Conservation (phyloP, 345 rosid genomes). For the Mercurialis annua region DNA sequence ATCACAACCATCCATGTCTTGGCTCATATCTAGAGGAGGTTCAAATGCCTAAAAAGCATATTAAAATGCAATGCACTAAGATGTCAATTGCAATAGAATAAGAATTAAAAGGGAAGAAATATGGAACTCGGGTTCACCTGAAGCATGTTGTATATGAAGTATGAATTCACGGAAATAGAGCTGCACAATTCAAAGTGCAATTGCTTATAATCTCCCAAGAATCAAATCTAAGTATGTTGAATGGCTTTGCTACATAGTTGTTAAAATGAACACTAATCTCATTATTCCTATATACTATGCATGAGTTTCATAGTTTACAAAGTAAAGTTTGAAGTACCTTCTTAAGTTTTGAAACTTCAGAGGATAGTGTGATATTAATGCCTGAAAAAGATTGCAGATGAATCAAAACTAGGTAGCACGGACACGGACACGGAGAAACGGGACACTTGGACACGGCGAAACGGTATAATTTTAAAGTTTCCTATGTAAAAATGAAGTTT, state of each 20-base stretch:
- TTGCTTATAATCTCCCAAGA: conserved; percentile 8
- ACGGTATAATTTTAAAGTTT: no score
- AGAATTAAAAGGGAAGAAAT: not conserved
- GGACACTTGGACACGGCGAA: no score
- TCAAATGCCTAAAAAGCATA: conserved; percentile 80
- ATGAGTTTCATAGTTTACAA: not conserved
- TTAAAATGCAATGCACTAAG: conserved; percentile 15
- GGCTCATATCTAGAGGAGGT: conserved; percentile 95
- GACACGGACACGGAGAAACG: not conserved
- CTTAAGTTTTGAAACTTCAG: conserved; percentile 59
- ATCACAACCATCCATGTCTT: conserved; percentile 49
- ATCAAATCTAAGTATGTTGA: not conserved
- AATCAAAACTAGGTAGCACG: not conserved
- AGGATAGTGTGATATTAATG: conserved; percentile 60
- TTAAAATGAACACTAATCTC: not conserved
- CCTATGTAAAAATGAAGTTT: no score
- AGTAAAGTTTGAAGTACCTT: conserved; percentile 35
- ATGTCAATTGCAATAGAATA: not conserved
- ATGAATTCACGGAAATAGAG: conserved; percentile 73
- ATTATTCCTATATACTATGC: not conserved
- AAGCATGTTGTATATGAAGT: conserved; percentile 82
- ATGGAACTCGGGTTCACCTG: conserved; percentile 49
- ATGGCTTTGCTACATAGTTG: not conserved
- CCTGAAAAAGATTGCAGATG: conserved; percentile 42
- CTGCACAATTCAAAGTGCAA: conserved; percentile 44